Base-by-base conservation (phyloP, 805 yeast species). In the Pichia insulana region DNA sequence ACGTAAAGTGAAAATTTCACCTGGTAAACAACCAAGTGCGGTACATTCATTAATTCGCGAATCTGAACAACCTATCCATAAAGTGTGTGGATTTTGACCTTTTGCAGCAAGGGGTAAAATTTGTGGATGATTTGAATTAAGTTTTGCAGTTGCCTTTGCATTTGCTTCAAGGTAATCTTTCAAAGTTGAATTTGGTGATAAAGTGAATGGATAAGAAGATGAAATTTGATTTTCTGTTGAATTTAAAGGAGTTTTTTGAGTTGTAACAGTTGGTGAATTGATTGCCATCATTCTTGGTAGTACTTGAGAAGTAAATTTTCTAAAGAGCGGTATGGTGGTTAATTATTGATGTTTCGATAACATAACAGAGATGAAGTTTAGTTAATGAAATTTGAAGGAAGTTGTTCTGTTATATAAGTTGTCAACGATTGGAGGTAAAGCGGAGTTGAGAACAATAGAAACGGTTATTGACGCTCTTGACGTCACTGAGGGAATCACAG, bases 61-160 rank as follows among this genome's bases (percentile, higher is more conserved):
- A 60, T 89, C 97, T 3, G 94, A 80, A 59, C 97, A 89, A 3
- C 96, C 95, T 46, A 89, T 82, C 89, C 96, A 88, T 38, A 90
- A 65, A 4, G 96, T 86, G 62, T 86, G 92, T 16, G 97, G 97
- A n/a, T 76, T 59, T 63, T 88, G 97, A 40, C 96, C 96, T 54
- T 75, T 68, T 2, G 80, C 89, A 53, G 86, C 85, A 47, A 64
- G 52, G 32, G 74, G 76, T 56, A 83, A 71, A 9, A 84, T 62
- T 36, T 70, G 69, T 0, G 87, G 82, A 53, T 77, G 73, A 37
- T 68, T 62, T 18, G 63, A 59, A 41, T 68, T 68, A 46, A 77
- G 65, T 16, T 62, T 63, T 37, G 74, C 76, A 22, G 70, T 72
- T 45, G 61, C 70, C 19, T 56, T 54, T 49, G 63, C 65, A 55